Evolutionary conservation across 352 stramenopile species (phyloP), one percentile per base, ranked within the genome.

Genomic region (Phytopythium vexans): DNA sequence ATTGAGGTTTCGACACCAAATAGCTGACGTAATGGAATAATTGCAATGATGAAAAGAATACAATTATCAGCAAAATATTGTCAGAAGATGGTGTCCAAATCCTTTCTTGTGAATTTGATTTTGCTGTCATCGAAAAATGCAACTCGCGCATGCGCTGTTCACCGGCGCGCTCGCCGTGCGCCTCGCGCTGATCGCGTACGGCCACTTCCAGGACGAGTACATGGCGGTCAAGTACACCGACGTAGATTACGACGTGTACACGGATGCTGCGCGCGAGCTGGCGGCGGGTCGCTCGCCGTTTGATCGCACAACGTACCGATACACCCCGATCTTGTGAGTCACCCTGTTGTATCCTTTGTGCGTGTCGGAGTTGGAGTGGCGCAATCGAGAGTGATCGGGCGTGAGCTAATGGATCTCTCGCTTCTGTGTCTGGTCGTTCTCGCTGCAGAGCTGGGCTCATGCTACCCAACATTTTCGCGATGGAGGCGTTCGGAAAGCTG

Each of bases 171-270:
- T 89, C 44, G 49, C 64, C 52, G 27, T 89, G 56, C 86, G 86
- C 3, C 52, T 94, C 16, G 69, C 56, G 54, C 64, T 93, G 31
- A 62, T 94, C 33, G 46, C 74, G n/a, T 94, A 89, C 56, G 84
- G 84, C 33, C 66, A 78, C 11, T 62, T 89, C 43, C 86, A 96
- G 60, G 86, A 96, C 54, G 60, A 60, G 1, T 76, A 80, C 45
- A 78, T 96, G 68, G 46, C 61, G 32, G 84, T 96, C 52, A 96
- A 96, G 56, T 99, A 99, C 69, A 99, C 97, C 12, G 97, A 99
- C 58, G 92, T 99, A 38, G 97, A 99, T 76, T 99, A 99, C 72
- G 81, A 98, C 43, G 97, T 99, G 16, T 99, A 99, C 77, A 96
- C 88, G 27, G 97, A 99, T 74, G 97, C 95, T 5, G 96, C 97